phyloP scores from a whole-genome alignment of 2,329 filamentous ascomycete genomes.

The Neonectria magnoliae region DNA sequence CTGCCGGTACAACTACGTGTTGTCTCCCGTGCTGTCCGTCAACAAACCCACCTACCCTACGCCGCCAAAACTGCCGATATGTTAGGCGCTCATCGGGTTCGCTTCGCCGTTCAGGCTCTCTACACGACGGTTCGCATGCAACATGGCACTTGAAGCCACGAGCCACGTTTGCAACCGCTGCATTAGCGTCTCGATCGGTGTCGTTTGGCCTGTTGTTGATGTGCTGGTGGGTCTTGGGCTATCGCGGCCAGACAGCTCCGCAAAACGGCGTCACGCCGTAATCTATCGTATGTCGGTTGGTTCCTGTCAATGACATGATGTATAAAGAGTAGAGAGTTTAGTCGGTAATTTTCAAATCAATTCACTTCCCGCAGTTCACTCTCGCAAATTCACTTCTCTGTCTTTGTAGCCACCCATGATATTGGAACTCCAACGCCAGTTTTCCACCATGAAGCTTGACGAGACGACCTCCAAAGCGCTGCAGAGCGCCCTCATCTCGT shows the following conservation, averaged over 20 bases:
- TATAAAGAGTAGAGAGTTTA: neutral
- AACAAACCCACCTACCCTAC: neutral
- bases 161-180: conserved; percentile 13
- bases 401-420: neutral
- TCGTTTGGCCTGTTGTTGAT: conserved; percentile 10
- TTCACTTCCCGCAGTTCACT: too few relatives aligned
- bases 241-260: conserved; percentile 7
- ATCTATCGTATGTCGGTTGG: neutral
- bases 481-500: conserved; percentile 14
- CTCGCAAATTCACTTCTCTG: neutral
- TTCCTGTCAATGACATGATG: neutral
- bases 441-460: conserved; percentile 15
- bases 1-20: neutral
- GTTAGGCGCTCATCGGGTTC: conserved; percentile 14
- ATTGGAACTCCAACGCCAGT: neutral
- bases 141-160: conserved; percentile 8
- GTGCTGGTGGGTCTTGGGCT: conserved; percentile 14
- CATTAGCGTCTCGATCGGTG: conserved; percentile 6
- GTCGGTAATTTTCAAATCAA: neutral
- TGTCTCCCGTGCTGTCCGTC: neutral
- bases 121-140: conserved; percentile 8
- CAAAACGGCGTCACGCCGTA: neutral
- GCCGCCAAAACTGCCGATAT: neutral
- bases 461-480: conserved; percentile 1
- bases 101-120: neutral